These are phyloP conservation scores for Colletotrichum endophyticum DNA, from an alignment of 2,329 filamentous ascomycete genomes.

Conservation along the genomic window DNA sequence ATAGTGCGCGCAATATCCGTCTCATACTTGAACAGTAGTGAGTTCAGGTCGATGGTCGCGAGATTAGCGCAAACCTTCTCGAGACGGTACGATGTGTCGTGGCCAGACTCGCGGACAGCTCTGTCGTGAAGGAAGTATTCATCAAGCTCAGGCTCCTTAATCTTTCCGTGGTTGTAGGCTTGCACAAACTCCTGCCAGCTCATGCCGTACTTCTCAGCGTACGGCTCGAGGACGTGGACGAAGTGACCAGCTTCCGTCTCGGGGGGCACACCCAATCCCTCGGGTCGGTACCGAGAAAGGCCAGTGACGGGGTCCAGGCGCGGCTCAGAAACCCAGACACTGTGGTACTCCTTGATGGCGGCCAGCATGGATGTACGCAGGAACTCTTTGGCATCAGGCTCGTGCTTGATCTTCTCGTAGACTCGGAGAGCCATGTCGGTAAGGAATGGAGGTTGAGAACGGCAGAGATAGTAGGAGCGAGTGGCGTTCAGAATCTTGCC, in stretches of 20 bases:
- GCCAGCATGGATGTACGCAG: slow-evolving; percentile 80
- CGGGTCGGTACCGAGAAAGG: slow-evolving; percentile 83
- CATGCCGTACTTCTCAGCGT: slow-evolving; percentile 84
- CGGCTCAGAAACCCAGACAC: slow-evolving; percentile 82
- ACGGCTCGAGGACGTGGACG: slow-evolving; percentile 80
- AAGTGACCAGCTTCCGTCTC: slow-evolving; percentile 92
- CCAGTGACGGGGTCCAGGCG: slow-evolving; percentile 79
- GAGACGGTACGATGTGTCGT: slow-evolving; percentile 94
- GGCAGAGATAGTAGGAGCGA: slow-evolving; percentile 90
- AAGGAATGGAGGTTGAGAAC: slow-evolving; percentile 94
- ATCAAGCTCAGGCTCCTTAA: slow-evolving; percentile 87
- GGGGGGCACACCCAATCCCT: slow-evolving; percentile 84
- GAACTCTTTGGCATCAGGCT: slow-evolving; percentile 81
- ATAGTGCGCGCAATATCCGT: slow-evolving; percentile 90
- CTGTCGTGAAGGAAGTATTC: slow-evolving; percentile 96
- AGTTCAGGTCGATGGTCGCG: slow-evolving; percentile 94
- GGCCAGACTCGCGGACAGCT: slow-evolving; percentile 92
- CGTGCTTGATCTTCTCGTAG: slow-evolving; percentile 90
- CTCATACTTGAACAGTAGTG: slow-evolving; percentile 95
- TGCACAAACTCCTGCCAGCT: slow-evolving; percentile 82
- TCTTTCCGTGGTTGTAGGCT: slow-evolving; percentile 80
- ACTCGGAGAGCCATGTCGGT: slow-evolving; percentile 97
- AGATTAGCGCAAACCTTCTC: slow-evolving; percentile 87
- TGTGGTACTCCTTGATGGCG: slow-evolving; percentile 96
- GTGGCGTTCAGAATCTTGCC: slow-evolving; percentile 98